Evolutionary conservation across 805 yeast genomes (phyloP).

Genomic region (Clavispora vitiphila): DNA sequence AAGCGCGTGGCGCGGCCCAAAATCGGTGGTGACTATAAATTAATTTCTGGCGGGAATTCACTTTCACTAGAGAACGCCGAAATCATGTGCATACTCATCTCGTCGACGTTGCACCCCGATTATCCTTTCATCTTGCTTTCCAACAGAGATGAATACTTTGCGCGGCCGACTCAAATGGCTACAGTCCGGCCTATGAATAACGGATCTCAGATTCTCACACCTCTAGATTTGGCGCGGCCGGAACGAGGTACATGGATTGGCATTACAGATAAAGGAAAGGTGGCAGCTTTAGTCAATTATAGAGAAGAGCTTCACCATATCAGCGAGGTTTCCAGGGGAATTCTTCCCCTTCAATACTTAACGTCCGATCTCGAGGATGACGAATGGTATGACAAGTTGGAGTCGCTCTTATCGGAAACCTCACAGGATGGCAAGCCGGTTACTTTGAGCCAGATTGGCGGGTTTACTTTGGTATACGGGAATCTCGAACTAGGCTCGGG

Average conservation of each 20-base stretch:
- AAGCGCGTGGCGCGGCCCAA: background rate
- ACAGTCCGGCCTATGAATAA: conserved; percentile 27
- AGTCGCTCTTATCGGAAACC: conserved; percentile 20
- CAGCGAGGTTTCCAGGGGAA: conserved; percentile 48
- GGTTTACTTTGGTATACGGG: conserved; percentile 61
- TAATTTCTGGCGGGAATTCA: too few species aligned
- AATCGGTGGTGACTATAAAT: background rate
- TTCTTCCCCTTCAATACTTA: conserved; percentile 44
- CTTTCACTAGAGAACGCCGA: too few species aligned
- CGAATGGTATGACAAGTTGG: conserved; percentile 41
- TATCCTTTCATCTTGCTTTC: conserved; percentile 74
- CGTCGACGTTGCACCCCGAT: conserved; percentile 63
- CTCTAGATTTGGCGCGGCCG: conserved; percentile 64
- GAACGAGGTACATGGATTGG: conserved; percentile 95
- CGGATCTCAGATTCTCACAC: conserved; percentile 47
- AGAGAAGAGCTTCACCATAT: conserved; percentile 40
- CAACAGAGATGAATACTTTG: conserved; percentile 82
- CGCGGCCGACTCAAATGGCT: conserved; percentile 66
- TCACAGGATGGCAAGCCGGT: conserved; percentile 6
- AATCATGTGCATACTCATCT: conserved; percentile 73
- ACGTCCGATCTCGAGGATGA: conserved; percentile 28
- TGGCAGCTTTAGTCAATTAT: conserved; percentile 75
- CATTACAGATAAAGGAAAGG: conserved; percentile 47
- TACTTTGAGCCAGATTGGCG: conserved; percentile 43
- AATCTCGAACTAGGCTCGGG: conserved; percentile 24